Evolutionary conservation across 305 asterid species (phyloP), one percentile per base, ranked within the genome.

Genomic region (Euphrasia arctica): DNA sequence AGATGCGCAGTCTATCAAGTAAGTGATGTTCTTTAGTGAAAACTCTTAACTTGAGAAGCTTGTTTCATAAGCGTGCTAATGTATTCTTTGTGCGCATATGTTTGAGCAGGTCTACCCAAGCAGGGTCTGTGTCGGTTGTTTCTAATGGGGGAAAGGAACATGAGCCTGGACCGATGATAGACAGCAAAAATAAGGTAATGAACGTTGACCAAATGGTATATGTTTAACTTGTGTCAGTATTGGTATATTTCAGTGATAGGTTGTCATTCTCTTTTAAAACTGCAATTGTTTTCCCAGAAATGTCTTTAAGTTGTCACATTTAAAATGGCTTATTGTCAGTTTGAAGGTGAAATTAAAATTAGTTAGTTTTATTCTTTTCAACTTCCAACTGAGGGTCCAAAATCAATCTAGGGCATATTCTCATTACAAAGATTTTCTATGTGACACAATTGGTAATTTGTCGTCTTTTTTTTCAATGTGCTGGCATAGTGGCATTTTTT

Each of bases 1-100:
- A 65, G 95, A 81, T 71, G 45, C 74, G 50, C 91, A 75, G 70
- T 42, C 77, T 51, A 72, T 69, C 75, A 88, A 78, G 99, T 94
- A 83, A 61, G 65, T 59, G 34, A 67, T 59, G 34, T 55, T 64
- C 63, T 76, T 57, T 29, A 31, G 54, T 50, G 13, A 50, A 50
- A 64, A 72, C 49, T 43, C 22, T 72, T 15, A 28, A 10, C 64
- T 15, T 60, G 63, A 72, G 45, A 31, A 36, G 57, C 39, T 65
- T 60, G 54, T 66, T 60, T 66, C 34, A 54, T 60, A 48, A 62
- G 32, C 32, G 12, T 54, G 29, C 64, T 65, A 34, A 72, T 61
- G 42, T 67, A 54, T 60, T 65, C 66, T 34, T 39, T 58, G 39
- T 49, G 58, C 55, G 58, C 58, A 5, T 75, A 61, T 72, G 52